These are phyloP conservation scores for Beauveria sp. DNA, from an alignment of 2,329 filamentous ascomycete species.

Conservation along the genomic window DNA sequence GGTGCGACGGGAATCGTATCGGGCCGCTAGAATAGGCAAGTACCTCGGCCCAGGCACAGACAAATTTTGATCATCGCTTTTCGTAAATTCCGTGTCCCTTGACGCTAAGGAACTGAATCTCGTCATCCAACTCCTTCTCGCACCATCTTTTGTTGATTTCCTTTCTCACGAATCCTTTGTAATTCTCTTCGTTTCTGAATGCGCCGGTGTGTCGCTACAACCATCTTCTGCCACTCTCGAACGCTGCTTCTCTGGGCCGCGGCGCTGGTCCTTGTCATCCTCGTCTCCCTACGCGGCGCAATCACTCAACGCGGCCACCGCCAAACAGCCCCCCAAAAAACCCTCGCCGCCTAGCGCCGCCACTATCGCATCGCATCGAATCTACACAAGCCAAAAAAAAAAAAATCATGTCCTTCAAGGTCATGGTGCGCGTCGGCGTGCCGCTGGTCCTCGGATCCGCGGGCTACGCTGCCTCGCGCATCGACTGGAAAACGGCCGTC, in stretches of 20 bases:
- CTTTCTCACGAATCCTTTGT: background rate
- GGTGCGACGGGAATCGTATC: background rate
- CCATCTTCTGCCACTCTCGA: conserved; percentile 33
- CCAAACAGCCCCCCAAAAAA: background rate
- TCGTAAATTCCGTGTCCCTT: background rate
- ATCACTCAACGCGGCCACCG: conserved; percentile 9
- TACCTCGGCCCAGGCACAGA: conserved; percentile 7
- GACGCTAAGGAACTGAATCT: background rate
- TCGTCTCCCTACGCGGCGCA: conserved; percentile 5
- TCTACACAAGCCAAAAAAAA: background rate
- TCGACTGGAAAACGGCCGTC: conserved; percentile 33
- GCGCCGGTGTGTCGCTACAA: conserved; percentile 28
- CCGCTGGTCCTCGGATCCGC: conserved; percentile 34
- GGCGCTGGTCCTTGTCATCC: conserved; percentile 22
- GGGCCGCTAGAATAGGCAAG: background rate
- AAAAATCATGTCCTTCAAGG: conserved; percentile 21
- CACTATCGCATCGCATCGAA: conserved; percentile 15
- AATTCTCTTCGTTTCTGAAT: background rate
- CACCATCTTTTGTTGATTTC: background rate
- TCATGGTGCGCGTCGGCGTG: conserved; percentile 32
- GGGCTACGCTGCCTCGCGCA: conserved; percentile 39
- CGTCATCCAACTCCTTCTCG: background rate
- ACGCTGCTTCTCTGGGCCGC: conserved; percentile 35
- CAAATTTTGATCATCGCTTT: background rate
- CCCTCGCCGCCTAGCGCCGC: background rate